These are phyloP conservation scores for Canavalia ensiformis DNA, from an alignment of 306 rosid genomes.

Conservation along the genomic window DNA sequence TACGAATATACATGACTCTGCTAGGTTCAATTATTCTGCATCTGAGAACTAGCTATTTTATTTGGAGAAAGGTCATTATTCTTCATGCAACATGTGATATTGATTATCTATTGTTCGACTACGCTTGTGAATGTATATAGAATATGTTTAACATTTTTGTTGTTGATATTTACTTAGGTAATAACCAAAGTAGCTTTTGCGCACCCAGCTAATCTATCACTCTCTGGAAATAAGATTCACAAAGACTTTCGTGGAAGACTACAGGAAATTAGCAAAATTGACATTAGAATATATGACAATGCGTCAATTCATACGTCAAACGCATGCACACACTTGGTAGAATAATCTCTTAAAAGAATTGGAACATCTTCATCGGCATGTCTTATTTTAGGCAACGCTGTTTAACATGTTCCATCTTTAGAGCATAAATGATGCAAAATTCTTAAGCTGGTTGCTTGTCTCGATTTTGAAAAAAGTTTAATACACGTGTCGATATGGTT, in stretches of 20 bases:
- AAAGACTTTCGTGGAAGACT: background rate
- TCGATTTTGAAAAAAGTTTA: too few relatives aligned
- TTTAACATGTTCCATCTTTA: too few relatives aligned
- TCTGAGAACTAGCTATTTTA: conserved; percentile 36
- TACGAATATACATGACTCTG: conserved; percentile 39
- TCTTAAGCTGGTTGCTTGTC: too few relatives aligned
- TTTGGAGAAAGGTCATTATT: background rate
- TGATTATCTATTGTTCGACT: too few relatives aligned
- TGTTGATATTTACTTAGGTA: background rate
- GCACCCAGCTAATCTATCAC: background rate
- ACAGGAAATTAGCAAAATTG: background rate
- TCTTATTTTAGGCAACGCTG: too few relatives aligned
- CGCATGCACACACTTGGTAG: background rate
- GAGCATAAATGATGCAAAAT: too few relatives aligned
- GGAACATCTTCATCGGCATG: too few relatives aligned
- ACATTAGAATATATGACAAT: background rate
- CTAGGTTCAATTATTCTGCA: conserved; percentile 38
- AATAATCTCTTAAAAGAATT: background rate
- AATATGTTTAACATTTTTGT: background rate
- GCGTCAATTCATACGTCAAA: background rate
- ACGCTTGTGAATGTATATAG: too few relatives aligned
- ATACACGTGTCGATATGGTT: too few relatives aligned
- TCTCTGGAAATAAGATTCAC: background rate
- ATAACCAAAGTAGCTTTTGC: background rate
- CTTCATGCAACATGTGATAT: too few relatives aligned